Evolutionary conservation across 768 basidiomycete genomes (phyloP), one percentile per base, ranked within the genome.

Genomic region (Mycena galericulata): DNA sequence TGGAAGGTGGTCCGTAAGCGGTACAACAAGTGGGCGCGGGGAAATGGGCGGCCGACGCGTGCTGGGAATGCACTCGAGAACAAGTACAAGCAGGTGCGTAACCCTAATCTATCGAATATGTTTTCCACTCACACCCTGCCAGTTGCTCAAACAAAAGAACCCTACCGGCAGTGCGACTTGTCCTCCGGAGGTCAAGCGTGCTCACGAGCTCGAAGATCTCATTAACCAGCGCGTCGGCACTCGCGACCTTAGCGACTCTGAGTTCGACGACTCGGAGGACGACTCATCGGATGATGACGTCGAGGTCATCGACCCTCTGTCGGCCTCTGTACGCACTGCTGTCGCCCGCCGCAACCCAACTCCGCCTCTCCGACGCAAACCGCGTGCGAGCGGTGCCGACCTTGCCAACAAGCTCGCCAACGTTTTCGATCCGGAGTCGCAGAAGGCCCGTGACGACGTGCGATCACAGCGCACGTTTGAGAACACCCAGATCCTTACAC

Each of bases 191-290:
- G 62, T 64, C 40, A 64, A 51, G 51, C 51, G 50, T 4, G 62
- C 62, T 2, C 62, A 54, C 24, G 53, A 64, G 62, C 20, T 64
- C n/a, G 62, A 64, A 29, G 51, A 41, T 20, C 53, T 64, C 41
- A 63, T 63, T 29, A 63, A 53, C n/a, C 12, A 30, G 24, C 38
- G 40, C 12, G 51, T 36, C 49, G 62, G 62, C 17, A 54, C 62
- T n/a, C 62, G 62, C n/a, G 62, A 64, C n/a, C 12, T 63, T 3
- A 40, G 38, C 36, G 62, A 63, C 29, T 32, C 46, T 22, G 60
- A 61, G 26, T 49, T 49, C 26, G 50, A 62, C 26, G 50, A 15
- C n/a, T 24, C 18, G 6, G n/a, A 24, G 5, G 26, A 27, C 24
- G 27, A 5, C 20, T 45, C 56, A 2, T 58, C 56, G 1, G 24